Evolutionary conservation across 768 basidiomycete genomes (phyloP), one percentile per base, ranked within the genome.

Genomic region (Lentinus tigrinus): DNA sequence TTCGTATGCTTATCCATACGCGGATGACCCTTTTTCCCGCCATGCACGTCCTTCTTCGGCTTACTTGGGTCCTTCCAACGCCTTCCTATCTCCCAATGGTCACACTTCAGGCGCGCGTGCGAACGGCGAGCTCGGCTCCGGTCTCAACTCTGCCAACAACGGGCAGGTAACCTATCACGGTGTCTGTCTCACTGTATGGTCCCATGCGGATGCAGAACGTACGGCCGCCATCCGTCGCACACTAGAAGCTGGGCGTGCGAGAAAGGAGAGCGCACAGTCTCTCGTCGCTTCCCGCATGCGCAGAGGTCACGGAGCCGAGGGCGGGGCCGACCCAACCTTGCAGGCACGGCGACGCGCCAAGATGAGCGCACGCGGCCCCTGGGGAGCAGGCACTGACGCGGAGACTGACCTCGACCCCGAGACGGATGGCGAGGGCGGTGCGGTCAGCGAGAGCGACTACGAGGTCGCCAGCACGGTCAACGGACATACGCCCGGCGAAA

Each of bases 151-250:
- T 16, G 63, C 74, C 60, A 81, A 74, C 66, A 85, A 78, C 24
- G 57, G 54, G 6, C 56, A 57, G 57, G 71, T 92, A 60, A 86
- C 89, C 9, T 96, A 93, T 70, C 85, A 97, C 68, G 94, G 93
- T 47, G 93, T 96, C 37, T 93, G 93, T 64, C 79, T 98, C 58
- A 94, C 93, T 1, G 93, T 97, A 2, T 98, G 94, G 94, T 93
- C 91, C 3, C 94, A 95, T 67, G 94, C 94, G 19, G 95, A 98
- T 68, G 87, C 87, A 0, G 89, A 94, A 65, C 86, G 94, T 47
- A 87, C 89, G 54, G 81, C 78, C 14, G 93, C 93, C 1, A 95
- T 95, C 65, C 85, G 93, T 21, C 82, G 88, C 49, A 91, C 90
- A 7, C 79, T 92, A 47, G 91, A 93, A 69, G 87, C 88, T 0